phyloP scores from a whole-genome alignment of 2,329 filamentous ascomycete species.

The Calonectria fujianensis region DNA sequence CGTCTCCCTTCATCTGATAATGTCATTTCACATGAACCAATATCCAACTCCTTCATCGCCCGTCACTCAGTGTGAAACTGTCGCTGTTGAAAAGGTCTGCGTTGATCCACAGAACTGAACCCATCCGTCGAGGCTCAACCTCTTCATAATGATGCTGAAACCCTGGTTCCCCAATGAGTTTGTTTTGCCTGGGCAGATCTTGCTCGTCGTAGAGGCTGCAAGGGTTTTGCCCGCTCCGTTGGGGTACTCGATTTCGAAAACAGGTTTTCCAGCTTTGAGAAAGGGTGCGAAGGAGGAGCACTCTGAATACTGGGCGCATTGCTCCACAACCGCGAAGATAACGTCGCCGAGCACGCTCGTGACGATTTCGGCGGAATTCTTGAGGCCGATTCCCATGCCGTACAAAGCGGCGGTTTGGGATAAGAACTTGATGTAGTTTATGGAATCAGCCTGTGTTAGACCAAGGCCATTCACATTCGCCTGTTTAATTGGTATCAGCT shows the following conservation, averaged over 20 bases:
- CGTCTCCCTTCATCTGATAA: slow-evolving; percentile 1
- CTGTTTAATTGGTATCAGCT: slow-evolving; percentile 42
- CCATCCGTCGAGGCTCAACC: slow-evolving; percentile 78
- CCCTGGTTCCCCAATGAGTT: slow-evolving; percentile 64
- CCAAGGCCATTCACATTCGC: slow-evolving; percentile 78
- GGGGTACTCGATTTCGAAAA: slow-evolving; percentile 85
- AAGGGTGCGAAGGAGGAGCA: slow-evolving; percentile 76
- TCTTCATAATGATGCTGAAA: slow-evolving; percentile 81
- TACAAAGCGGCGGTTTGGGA: slow-evolving; percentile 70
- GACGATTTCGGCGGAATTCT: slow-evolving; percentile 80
- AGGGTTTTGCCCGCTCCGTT: slow-evolving; percentile 63
- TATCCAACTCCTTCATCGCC: background rate
- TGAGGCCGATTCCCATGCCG: slow-evolving; percentile 79
- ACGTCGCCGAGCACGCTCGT: slow-evolving; percentile 67
- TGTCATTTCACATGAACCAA: background rate
- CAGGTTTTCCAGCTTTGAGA: slow-evolving; percentile 77
- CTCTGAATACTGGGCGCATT: slow-evolving; percentile 77
- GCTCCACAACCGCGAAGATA: slow-evolving; percentile 82
- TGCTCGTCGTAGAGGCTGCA: slow-evolving; percentile 54
- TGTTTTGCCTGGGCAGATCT: slow-evolving; percentile 65
- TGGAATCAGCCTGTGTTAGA: slow-evolving; percentile 73
- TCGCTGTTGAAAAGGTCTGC: slow-evolving; percentile 46
- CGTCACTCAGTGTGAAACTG: background rate
- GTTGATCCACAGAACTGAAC: slow-evolving; percentile 71
- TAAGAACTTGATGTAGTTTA: slow-evolving; percentile 78